Evolutionary conservation across 2,329 filamentous ascomycete genomes (phyloP), one percentile per base, ranked within the genome.

Genomic region (Hymenoscyphus albidus): DNA sequence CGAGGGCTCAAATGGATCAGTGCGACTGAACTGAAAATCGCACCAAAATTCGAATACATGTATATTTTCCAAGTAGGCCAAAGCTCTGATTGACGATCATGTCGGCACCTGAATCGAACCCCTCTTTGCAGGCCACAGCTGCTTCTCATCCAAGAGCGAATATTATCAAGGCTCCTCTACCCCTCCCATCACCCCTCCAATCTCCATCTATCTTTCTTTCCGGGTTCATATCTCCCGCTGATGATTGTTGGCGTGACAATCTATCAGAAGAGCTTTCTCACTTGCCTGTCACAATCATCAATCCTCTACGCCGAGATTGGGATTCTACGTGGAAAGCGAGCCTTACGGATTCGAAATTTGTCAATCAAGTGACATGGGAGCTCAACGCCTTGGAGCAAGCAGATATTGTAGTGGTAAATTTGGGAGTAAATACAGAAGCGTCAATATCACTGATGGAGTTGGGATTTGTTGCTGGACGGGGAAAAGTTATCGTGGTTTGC

Each of bases 361-460:
- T 74, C 9, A 74, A 81, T 48, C 87, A 90, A 72, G 80, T 85
- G 0, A 74, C 80, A 38, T 89, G 87, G 86, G 87, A 90, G 76
- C 77, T 89, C 1, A 77, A 81, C 16, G 84, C 80, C 74, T 81
- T 85, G 67, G 81, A 84, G 14, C 66, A 67, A 1, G 83, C 83
- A 0, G 79, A 82, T 68, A 70, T 88, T 5, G 76, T 88, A 6
- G 81, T 83, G 31, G 77, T 89, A 62, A 86, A 83, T 72, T 85
- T 88, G 63, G 80, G 84, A 57, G 76, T 79, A 1, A 75, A 68
- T 2, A 85, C 83, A 0, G 58, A 60, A 22, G 84, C 85, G 7
- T 83, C 84, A 1, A 79, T 88, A 32, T 86, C 82, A 40, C 74
- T 89, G 70, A 74, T 89, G 56, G 87, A 89, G 75, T 74, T 89